phyloP scores from a whole-genome alignment of 2,329 filamentous ascomycete species.

The Trichoderma semiorbis region DNA sequence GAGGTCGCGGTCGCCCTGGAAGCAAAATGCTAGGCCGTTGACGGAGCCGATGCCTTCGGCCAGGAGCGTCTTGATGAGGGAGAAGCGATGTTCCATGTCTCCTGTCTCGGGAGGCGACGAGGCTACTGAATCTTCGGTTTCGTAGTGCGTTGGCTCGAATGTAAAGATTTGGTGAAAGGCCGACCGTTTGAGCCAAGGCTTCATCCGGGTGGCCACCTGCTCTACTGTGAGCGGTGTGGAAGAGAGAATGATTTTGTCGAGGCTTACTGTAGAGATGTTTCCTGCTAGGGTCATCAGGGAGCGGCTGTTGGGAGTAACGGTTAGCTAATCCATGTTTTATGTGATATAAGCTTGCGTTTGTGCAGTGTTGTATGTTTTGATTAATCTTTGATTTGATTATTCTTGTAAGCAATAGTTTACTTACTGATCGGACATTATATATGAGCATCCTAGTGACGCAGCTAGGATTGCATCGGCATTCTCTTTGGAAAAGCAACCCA shows the following conservation, averaged over 20 bases:
- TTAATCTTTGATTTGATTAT: not conserved
- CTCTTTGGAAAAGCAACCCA: not conserved
- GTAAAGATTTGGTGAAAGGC: not conserved
- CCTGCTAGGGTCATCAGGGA: slow-evolving; percentile 1
- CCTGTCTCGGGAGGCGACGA: not conserved
- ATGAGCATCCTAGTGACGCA: not conserved
- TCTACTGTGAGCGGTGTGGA: not conserved
- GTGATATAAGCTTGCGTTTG: not conserved
- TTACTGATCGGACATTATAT: slow-evolving; percentile 1
- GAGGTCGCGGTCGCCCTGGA: slow-evolving; percentile 4
- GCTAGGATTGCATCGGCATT: slow-evolving; percentile 3
- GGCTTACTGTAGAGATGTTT: slow-evolving; percentile 5
- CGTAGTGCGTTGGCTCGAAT: not conserved
- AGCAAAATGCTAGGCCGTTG: not conserved
- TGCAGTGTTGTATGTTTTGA: not conserved
- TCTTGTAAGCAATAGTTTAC: not conserved
- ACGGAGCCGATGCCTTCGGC: not conserved
- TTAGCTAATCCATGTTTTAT: not conserved
- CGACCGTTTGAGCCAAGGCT: slow-evolving; percentile 1
- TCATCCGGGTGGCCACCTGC: slow-evolving; percentile 5
- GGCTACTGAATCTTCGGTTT: not conserved
- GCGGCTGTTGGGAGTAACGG: not conserved
- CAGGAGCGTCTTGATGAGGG: not conserved
- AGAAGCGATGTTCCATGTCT: not conserved
- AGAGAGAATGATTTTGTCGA: not conserved